phyloP scores from a whole-genome alignment of 2,329 filamentous ascomycete genomes.

The Thielaviopsis punctulata region DNA sequence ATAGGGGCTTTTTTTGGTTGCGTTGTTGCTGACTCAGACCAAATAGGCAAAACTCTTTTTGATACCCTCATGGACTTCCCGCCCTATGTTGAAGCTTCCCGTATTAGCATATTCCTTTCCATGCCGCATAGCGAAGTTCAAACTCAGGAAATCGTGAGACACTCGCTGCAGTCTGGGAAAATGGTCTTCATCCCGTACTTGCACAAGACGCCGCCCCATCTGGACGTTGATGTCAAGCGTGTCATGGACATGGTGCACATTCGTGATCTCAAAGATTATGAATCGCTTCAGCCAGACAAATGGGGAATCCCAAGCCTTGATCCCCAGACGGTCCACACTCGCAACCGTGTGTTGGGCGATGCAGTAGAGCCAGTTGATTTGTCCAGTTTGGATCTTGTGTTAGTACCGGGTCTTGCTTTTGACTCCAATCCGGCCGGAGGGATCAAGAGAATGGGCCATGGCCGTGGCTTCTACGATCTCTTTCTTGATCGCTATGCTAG shows the following conservation, averaged over 20 bases:
- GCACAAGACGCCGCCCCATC: slow-evolving; percentile 38
- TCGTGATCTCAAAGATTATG: slow-evolving; percentile 56
- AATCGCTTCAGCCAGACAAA: slow-evolving; percentile 55
- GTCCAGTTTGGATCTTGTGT: slow-evolving; percentile 58
- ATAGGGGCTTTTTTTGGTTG: no score
- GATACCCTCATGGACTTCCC: slow-evolving; percentile 46
- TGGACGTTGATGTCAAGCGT: slow-evolving; percentile 35
- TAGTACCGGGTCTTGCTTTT: slow-evolving; percentile 89
- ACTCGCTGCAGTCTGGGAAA: slow-evolving; percentile 65
- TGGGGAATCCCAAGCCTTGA: slow-evolving; percentile 92
- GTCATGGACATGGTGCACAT: slow-evolving; percentile 95
- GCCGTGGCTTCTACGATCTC: slow-evolving; percentile 92
- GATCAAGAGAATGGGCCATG: slow-evolving; percentile 71
- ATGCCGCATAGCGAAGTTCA: slow-evolving; percentile 83
- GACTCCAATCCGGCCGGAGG: slow-evolving; percentile 40
- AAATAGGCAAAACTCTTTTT: slow-evolving; percentile 45
- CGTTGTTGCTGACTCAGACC: background rate
- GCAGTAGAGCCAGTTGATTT: slow-evolving; percentile 27
- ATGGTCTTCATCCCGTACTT: slow-evolving; percentile 85
- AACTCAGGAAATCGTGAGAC: slow-evolving; percentile 62
- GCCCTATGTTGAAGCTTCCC: slow-evolving; percentile 57
- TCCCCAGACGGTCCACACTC: slow-evolving; percentile 41
- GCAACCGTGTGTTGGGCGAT: slow-evolving; percentile 59
- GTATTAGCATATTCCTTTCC: slow-evolving; percentile 76
- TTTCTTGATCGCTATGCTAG: slow-evolving; percentile 61